Conservation (phyloP, 1,284 basidiomycete genomes). For the Cryptococcus sp. region DNA sequence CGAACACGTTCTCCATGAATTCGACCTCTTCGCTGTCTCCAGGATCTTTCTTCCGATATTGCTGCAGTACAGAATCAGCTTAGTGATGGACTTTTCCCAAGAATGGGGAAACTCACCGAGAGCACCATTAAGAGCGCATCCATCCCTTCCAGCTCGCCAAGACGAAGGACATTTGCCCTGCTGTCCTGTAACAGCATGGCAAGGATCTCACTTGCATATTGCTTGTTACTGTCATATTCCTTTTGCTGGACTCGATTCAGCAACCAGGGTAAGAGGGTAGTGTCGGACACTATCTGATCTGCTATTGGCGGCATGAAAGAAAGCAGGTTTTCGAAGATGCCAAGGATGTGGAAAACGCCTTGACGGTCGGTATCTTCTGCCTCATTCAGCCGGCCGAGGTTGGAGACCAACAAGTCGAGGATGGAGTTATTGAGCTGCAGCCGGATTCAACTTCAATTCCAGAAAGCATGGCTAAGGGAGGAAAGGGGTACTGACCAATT, state of each 20-base stretch:
- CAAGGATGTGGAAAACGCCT: slow-evolving; percentile 89
- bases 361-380: slow-evolving; percentile 81
- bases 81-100: not conserved
- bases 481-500: slow-evolving; percentile 62
- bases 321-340: slow-evolving; percentile 89
- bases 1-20: slow-evolving; percentile 96
- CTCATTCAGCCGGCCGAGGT: slow-evolving; percentile 73
- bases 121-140: slow-evolving; percentile 75
- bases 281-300: slow-evolving; percentile 68
- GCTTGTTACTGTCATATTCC: slow-evolving; percentile 76
- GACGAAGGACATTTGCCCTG: slow-evolving; percentile 63
- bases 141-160: slow-evolving; percentile 73
- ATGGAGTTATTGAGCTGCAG: slow-evolving; percentile 75
- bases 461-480: not conserved
- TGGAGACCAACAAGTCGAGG: slow-evolving; percentile 86
- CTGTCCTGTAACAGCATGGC: slow-evolving; percentile 83
- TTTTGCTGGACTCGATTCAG: slow-evolving; percentile 73
- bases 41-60: slow-evolving; percentile 82
- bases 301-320: slow-evolving; percentile 79
- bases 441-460: not conserved
- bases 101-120: slow-evolving; percentile 63
- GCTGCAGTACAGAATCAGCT: slow-evolving; percentile 56
- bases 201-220: slow-evolving; percentile 83
- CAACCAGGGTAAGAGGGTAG: slow-evolving; percentile 76
- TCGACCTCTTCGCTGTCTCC: slow-evolving; percentile 85